Percentiles rank a stretch among this genome's conserved stretches.
Evolutionary conservation across 441 rosid genomes (phyloP).

Genomic region (Oxalis stricta): DNA sequence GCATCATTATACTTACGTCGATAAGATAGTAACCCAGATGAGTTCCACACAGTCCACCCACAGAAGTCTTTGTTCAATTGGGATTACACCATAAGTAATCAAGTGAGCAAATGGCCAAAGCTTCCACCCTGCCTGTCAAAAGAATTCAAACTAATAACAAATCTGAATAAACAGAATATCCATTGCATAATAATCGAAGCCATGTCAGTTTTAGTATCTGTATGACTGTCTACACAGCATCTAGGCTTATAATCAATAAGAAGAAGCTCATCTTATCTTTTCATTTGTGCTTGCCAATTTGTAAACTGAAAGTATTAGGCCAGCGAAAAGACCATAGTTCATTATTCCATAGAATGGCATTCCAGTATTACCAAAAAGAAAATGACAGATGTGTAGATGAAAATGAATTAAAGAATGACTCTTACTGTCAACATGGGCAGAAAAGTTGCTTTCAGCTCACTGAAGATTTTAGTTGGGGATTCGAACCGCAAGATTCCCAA

Average conservation of each 20-base stretch:
- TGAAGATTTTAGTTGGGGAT: slow-evolving; percentile 34
- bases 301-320: no score
- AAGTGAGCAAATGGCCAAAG: slow-evolving; percentile 94
- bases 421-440: slow-evolving; percentile 86
- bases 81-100: slow-evolving; percentile 63
- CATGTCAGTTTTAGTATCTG: background rate
- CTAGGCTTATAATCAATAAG: no score
- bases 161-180: background rate
- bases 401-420: slow-evolving; percentile 7
- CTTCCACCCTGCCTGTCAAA: slow-evolving; percentile 80
- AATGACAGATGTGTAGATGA: background rate
- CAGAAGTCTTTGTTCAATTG: slow-evolving; percentile 62
- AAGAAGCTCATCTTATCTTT: no score
- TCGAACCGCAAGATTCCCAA: slow-evolving; percentile 73
- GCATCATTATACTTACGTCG: slow-evolving; percentile 37
- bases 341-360: no score
- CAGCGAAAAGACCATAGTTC: no score
- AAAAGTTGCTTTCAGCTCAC: slow-evolving; percentile 60
- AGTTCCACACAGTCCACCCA: slow-evolving; percentile 94
- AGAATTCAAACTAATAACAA: slow-evolving; percentile 5
- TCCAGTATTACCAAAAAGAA: background rate
- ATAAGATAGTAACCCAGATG: slow-evolving; percentile 73
- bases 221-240: no score
- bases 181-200: slow-evolving; percentile 1
- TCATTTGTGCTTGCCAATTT: no score